phyloP scores from a whole-genome alignment of 2,329 filamentous ascomycete genomes.

The Cercospora janseana region DNA sequence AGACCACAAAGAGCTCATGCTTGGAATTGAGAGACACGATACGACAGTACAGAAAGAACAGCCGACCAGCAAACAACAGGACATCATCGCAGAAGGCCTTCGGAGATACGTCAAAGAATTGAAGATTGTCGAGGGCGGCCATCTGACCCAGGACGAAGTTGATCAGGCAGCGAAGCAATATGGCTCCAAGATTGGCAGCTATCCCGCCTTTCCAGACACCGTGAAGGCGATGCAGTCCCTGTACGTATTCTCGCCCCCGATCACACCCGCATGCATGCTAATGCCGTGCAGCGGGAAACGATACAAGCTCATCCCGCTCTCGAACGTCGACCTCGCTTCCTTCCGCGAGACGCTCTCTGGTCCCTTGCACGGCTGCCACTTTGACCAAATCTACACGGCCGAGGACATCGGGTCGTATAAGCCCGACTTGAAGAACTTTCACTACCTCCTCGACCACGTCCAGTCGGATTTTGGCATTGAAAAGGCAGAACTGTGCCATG shows the following conservation, averaged over 20 bases:
- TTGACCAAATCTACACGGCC: conserved; percentile 67
- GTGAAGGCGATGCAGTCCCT: conserved; percentile 53
- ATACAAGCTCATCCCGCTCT: conserved; percentile 61
- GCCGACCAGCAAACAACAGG: conserved; percentile 59
- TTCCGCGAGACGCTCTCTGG: conserved; percentile 52
- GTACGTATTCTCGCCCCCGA: background rate
- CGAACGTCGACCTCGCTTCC: conserved; percentile 58
- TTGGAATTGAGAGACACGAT: conserved; percentile 50
- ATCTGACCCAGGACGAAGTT: conserved; percentile 47
- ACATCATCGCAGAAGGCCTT: conserved; percentile 46
- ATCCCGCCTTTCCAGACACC: conserved; percentile 60
- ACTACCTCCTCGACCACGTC: conserved; percentile 59
- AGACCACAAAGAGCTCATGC: conserved; percentile 45
- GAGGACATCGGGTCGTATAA: conserved; percentile 72
- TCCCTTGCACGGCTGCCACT: conserved; percentile 53
- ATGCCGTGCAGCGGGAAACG: conserved; percentile 33
- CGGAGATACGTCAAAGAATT: conserved; percentile 34
- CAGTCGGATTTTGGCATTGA: conserved; percentile 56
- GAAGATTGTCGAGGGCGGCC: conserved; percentile 51
- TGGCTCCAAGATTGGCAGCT: conserved; percentile 52
- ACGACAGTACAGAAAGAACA: conserved; percentile 52
- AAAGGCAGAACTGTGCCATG: conserved; percentile 61
- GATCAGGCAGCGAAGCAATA: conserved; percentile 50
- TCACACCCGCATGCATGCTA: background rate
- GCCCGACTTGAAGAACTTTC: conserved; percentile 63